These are phyloP conservation scores for Pseudocercospora fuligena DNA, from an alignment of 2,329 filamentous ascomycete species.

Conservation along the genomic window DNA sequence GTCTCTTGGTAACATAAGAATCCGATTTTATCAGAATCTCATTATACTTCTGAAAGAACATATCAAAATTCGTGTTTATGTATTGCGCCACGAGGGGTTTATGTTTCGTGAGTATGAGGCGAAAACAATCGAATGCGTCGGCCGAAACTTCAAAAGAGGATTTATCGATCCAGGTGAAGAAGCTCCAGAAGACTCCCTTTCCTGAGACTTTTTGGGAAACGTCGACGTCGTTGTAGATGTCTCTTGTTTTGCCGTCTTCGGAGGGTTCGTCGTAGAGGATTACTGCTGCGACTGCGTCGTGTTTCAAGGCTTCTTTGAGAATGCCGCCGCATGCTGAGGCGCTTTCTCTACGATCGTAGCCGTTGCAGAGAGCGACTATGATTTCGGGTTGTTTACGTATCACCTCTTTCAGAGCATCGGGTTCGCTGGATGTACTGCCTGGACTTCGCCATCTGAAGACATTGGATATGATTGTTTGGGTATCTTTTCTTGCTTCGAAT, in stretches of 20 bases:
- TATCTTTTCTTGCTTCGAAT: conserved; percentile 95
- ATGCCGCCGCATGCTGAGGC: conserved; percentile 90
- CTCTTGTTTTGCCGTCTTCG: conserved; percentile 72
- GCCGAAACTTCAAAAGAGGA: conserved; percentile 95
- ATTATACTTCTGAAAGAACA: conserved; percentile 94
- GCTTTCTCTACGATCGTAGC: conserved; percentile 88
- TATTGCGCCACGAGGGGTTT: conserved; percentile 90
- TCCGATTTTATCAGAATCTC: conserved; percentile 84
- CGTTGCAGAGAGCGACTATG: conserved; percentile 83
- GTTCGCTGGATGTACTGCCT: conserved; percentile 71
- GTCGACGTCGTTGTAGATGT: conserved; percentile 66
- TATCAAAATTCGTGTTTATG: conserved; percentile 84
- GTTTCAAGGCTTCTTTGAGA: conserved; percentile 85
- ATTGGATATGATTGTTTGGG: conserved; percentile 93
- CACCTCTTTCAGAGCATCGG: conserved; percentile 85
- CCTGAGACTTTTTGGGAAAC: conserved; percentile 76
- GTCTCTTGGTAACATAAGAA: conserved; percentile 96
- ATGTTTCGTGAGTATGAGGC: conserved; percentile 91
- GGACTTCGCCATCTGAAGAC: conserved; percentile 86
- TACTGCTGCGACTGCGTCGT: conserved; percentile 86
- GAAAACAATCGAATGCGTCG: conserved; percentile 96
- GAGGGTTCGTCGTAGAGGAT: conserved; percentile 90
- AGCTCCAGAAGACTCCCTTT: conserved; percentile 90
- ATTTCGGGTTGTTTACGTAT: conserved; percentile 85
- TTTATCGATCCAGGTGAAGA: conserved; percentile 97